A percentile compares a stretch with the other conserved stretches of the same genome.
Conservation (phyloP, 1,284 basidiomycete genomes). For the Ganoderma multipileum region DNA sequence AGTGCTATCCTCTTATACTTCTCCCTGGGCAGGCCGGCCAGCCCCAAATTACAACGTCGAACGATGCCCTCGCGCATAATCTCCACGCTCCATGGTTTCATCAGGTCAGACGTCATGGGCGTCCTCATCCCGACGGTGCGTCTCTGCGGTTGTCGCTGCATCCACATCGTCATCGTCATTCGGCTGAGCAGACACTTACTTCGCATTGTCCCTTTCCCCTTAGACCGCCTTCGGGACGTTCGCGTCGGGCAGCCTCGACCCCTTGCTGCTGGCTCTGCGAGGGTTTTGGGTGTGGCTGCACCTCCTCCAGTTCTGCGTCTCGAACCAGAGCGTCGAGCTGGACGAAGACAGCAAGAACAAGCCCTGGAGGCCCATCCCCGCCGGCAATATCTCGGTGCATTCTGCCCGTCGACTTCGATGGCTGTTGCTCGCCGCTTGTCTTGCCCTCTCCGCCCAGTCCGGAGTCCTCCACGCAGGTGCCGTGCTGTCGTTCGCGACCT, state of each 20-base stretch:
- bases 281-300: constrained; percentile 51
- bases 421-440: constrained; percentile 44
- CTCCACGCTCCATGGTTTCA: constrained; percentile 44
- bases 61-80: constrained; percentile 20
- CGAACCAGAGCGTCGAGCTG: constrained; percentile 49
- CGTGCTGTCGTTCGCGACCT: constrained; percentile 38
- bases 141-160: background rate
- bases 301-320: constrained; percentile 48
- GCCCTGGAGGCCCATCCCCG: constrained; percentile 51
- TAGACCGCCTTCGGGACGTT: constrained; percentile 1
- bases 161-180: background rate
- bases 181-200: background rate
- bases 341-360: constrained; percentile 53
- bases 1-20: background rate
- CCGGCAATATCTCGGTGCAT: constrained; percentile 45
- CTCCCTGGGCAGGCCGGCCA: background rate
- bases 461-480: constrained; percentile 31
- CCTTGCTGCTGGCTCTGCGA: background rate
- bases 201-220: background rate
- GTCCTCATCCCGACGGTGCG: constrained; percentile 47
- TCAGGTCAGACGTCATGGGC: constrained; percentile 48
- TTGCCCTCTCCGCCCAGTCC: constrained; percentile 32
- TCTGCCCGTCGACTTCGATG: constrained; percentile 45
- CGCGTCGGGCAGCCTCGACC: background rate
- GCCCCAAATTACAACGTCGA: background rate